Percentiles rank a stretch among this genome's conserved stretches.
Evolutionary conservation across 768 basidiomycete species (phyloP).

Genomic region (Amanita rimosa): DNA sequence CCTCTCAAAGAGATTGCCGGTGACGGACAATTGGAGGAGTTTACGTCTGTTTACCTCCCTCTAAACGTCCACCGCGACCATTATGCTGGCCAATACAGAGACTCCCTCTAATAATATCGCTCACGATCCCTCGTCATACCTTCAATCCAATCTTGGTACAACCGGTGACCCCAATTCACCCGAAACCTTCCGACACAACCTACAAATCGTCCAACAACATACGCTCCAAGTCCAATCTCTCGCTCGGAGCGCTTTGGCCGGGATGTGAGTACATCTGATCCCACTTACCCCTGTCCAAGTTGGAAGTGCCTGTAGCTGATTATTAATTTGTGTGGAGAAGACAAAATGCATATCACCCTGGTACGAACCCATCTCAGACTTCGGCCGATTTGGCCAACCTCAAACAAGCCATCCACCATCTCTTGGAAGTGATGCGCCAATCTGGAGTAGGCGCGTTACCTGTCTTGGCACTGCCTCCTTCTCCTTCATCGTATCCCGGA

Average conservation of each 20-base stretch:
- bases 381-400: constrained; percentile 42
- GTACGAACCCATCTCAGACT: constrained; percentile 41
- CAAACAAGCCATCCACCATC: constrained; percentile 34
- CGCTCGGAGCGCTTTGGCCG: constrained; percentile 34
- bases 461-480: constrained; percentile 19
- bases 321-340: constrained; percentile 16
- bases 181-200: constrained; percentile 49
- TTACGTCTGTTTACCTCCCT: no score
- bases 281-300: background rate
- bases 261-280: constrained; percentile 33
- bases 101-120: no score
- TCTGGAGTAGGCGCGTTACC: constrained; percentile 63
- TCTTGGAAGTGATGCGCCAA: constrained; percentile 39
- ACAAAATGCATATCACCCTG: constrained; percentile 50
- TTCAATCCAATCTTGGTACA: constrained; percentile 8
- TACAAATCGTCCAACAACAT: constrained; percentile 35
- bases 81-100: no score
- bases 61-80: no score
- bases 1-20: no score
- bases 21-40: no score
- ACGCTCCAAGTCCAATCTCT: constrained; percentile 36
- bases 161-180: constrained; percentile 46
- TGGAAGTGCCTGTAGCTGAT: background rate
- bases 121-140: no score
- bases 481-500: no score